Evolutionary conservation across 805 yeast species (phyloP).

Genomic region (Zygotorulaspora florentina): DNA sequence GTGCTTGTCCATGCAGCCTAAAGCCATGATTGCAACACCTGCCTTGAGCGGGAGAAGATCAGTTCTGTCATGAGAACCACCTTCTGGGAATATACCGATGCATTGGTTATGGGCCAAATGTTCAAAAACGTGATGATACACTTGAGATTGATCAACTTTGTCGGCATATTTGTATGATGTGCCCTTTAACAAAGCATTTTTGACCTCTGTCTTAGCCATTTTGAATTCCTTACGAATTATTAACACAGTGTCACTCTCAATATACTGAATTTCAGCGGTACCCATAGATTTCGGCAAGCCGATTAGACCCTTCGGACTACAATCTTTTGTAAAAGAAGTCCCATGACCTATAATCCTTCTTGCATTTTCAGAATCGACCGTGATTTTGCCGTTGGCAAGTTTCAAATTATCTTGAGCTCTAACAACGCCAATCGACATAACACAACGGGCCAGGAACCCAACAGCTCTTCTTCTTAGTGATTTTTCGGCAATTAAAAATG

Average conservation of each 20-base stretch:
- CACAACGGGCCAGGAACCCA: slow-evolving; percentile 71
- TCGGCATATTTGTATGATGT: slow-evolving; percentile 67
- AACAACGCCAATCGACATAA: slow-evolving; percentile 83
- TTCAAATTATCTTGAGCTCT: slow-evolving; percentile 85
- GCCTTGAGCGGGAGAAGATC: slow-evolving; percentile 90
- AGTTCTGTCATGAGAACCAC: slow-evolving; percentile 95
- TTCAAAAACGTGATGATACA: slow-evolving; percentile 78
- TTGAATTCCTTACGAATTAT: slow-evolving; percentile 66
- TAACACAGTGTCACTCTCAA: slow-evolving; percentile 69
- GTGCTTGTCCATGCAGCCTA: slow-evolving; percentile 82
- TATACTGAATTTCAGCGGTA: slow-evolving; percentile 60
- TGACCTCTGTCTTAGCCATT: slow-evolving; percentile 40
- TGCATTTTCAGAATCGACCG: slow-evolving; percentile 50
- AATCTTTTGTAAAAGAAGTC: slow-evolving; percentile 60
- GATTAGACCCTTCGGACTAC: slow-evolving; percentile 60
- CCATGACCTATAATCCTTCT: slow-evolving; percentile 56
- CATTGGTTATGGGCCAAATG: slow-evolving; percentile 78
- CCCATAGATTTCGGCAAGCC: slow-evolving; percentile 79
- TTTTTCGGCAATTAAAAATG: slow-evolving; percentile 81
- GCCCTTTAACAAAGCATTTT: slow-evolving; percentile 45
- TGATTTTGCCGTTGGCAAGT: slow-evolving; percentile 63
- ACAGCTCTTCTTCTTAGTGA: slow-evolving; percentile 63
- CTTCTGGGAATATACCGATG: slow-evolving; percentile 94
- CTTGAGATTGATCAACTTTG: slow-evolving; percentile 79
- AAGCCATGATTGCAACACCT: slow-evolving; percentile 97